Evolutionary conservation across 805 yeast species (phyloP), one percentile per base, ranked within the genome.

Genomic region (Ogataea ramenticola): DNA sequence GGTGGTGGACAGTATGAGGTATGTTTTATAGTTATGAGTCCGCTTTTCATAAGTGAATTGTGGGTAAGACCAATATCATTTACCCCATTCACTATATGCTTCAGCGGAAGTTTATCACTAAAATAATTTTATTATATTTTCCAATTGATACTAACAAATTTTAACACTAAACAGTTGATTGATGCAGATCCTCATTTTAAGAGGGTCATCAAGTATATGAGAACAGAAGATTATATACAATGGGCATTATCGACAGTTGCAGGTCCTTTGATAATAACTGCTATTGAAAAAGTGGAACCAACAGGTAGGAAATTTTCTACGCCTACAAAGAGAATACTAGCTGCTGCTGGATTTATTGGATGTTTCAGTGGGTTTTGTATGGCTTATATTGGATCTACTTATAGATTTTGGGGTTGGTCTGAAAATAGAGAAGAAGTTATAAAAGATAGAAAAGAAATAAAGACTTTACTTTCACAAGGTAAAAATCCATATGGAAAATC

Each of bases 121-220:
- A n/a, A n/a, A n/a, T n/a, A n/a, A n/a, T n/a, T n/a, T n/a, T n/a
- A n/a, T n/a, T n/a, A n/a, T n/a, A n/a, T n/a, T n/a, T n/a, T n/a
- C n/a, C n/a, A n/a, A n/a, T n/a, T n/a, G n/a, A n/a, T n/a, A n/a
- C n/a, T n/a, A n/a, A n/a, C n/a, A n/a, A n/a, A n/a, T n/a, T n/a
- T n/a, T n/a, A n/a, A n/a, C n/a, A n/a, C n/a, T n/a, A n/a, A n/a
- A n/a, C 27, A 74, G 77, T 55, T 73, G 44, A 87, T 86, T 54
- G 96, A 86, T 60, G 71, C 75, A 42, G 96, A 86, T 61, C 96
- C 96, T 27, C 79, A 79, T 50, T 84, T 86, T 65, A 57, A 61
- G 33, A 72, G 86, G 47, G 95, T 87, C 27, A 80, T 86, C 14
- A 66, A 78, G 38, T 87, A 81, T 66, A 77, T 86, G 66, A 74